Percentiles rank a stretch among this genome's conserved stretches.
Evolutionary conservation across 495 filamentous ascomycete species (phyloP).

Genomic region (Niebla homalea): DNA sequence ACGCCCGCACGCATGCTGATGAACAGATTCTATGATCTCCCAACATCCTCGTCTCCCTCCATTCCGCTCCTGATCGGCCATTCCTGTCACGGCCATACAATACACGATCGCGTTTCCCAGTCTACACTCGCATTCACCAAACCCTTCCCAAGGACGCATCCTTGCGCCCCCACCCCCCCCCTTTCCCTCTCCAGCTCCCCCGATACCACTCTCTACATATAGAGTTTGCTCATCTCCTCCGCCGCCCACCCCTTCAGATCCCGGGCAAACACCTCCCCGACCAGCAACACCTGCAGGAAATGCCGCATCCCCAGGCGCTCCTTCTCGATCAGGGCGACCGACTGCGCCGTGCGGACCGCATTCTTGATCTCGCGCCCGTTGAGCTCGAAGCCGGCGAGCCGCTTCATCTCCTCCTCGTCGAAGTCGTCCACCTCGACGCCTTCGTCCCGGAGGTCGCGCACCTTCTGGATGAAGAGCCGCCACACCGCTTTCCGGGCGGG

Average conservation of each 20-base stretch:
- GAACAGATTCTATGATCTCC: no score
- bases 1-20: no score
- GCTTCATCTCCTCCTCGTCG: conserved; percentile 52
- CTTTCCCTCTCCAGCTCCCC: neutral
- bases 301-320: conserved; percentile 63
- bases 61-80: no score
- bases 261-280: conserved; percentile 68
- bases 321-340: conserved; percentile 65
- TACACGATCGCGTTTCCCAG: no score
- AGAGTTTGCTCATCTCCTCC: conserved; percentile 13
- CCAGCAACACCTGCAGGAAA: conserved; percentile 69
- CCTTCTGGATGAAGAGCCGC: conserved; percentile 69
- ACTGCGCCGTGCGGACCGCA: conserved; percentile 73
- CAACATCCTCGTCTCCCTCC: no score
- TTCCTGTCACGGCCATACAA: no score
- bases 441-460: conserved; percentile 42
- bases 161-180: neutral
- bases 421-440: conserved; percentile 50
- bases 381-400: conserved; percentile 53
- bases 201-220: neutral
- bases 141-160: no score
- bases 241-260: conserved; percentile 54
- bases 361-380: conserved; percentile 98
- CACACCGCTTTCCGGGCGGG: conserved; percentile 75
- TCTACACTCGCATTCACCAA: no score